Base-by-base conservation (phyloP, 768 basidiomycete species). In the Amanita pseudoporphyria region DNA sequence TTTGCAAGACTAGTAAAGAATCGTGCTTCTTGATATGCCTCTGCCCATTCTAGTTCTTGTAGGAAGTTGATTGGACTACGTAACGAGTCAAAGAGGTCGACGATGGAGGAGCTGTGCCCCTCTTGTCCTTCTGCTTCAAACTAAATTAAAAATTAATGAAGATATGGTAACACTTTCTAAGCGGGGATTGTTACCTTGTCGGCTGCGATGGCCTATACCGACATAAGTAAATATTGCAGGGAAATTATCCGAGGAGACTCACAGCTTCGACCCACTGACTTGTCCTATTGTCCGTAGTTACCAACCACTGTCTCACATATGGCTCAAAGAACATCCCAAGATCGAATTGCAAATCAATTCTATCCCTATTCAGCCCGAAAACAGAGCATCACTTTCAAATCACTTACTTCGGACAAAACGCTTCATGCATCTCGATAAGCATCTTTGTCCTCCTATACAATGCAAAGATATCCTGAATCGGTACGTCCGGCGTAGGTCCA, bases 21-120 rank as follows among this genome's bases (percentile, higher is more conserved):
- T 40, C 83, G 74, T 3, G 92, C 92, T 52, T 89, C 77, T 62
- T 94, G 87, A 55, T 87, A 87, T 43, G 82, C 79, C 60, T 98
- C 90, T 9, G 85, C 82, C 96, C 96, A 99, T 53, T 93, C 79
- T 35, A 99, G 70, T 42, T 88, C 87, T 62, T 89, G 78, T 39
- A 99, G 65, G 66, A 96, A 93, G 51, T 79, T 77, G 58, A 93
- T 84, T 0, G 95, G 92, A 57, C 88, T 92, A 45, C 89, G 81
- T 48, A 98, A 73, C 2, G 93, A 96, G 54, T 92, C 92, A 59
- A 98, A 97, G 1, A 99, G 73, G 65, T 99, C 96, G 19, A 93
- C 83, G 48, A 99, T 94, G 0, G 95, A 98, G n/a, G 94, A 93
- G 57, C 91, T 95, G 59, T 94, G 89, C 0, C 87, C 87, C 64